A percentile compares a stretch with the other conserved stretches of the same genome.
phyloP scores from a whole-genome alignment of 1,139 yeast genomes.

The Saccharomyces hybrid region DNA sequence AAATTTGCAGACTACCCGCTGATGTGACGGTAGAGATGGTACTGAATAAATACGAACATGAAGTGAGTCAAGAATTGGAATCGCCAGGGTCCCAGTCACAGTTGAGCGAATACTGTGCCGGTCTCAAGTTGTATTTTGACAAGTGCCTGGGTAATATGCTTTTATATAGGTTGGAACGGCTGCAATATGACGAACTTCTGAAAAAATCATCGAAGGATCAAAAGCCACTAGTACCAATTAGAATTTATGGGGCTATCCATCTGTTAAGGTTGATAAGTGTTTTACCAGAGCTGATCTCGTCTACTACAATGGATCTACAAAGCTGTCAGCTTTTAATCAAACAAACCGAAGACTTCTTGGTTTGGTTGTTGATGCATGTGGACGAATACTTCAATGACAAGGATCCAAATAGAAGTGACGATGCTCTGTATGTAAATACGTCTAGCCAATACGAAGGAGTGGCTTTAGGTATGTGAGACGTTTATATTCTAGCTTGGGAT shows the following conservation, averaged over 20 bases:
- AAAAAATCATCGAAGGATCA: slow-evolving; percentile 13
- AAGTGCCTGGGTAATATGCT: slow-evolving; percentile 63
- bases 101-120: slow-evolving; percentile 58
- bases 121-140: slow-evolving; percentile 72
- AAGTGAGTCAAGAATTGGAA: slow-evolving; percentile 17
- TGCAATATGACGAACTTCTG: slow-evolving; percentile 60
- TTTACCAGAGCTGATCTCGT: slow-evolving; percentile 72
- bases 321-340: slow-evolving; percentile 35
- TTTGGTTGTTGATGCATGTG: slow-evolving; percentile 23
- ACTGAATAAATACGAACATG: slow-evolving; percentile 40
- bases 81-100: slow-evolving; percentile 46
- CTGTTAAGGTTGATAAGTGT: slow-evolving; percentile 64
- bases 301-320: slow-evolving; percentile 73
- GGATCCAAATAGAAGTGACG: slow-evolving; percentile 7
- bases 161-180: slow-evolving; percentile 76
- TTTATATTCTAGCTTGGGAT: not conserved
- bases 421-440: slow-evolving; percentile 24
- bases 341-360: slow-evolving; percentile 23
- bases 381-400: slow-evolving; percentile 11
- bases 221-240: slow-evolving; percentile 29
- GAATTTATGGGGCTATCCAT: slow-evolving; percentile 73
- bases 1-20: slow-evolving; percentile 57
- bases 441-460: slow-evolving; percentile 32
- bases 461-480: slow-evolving; percentile 27
- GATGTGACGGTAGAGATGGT: slow-evolving; percentile 45